Conservation (phyloP, 768 basidiomycete species). For the Leccinum olivaceopallidum region DNA sequence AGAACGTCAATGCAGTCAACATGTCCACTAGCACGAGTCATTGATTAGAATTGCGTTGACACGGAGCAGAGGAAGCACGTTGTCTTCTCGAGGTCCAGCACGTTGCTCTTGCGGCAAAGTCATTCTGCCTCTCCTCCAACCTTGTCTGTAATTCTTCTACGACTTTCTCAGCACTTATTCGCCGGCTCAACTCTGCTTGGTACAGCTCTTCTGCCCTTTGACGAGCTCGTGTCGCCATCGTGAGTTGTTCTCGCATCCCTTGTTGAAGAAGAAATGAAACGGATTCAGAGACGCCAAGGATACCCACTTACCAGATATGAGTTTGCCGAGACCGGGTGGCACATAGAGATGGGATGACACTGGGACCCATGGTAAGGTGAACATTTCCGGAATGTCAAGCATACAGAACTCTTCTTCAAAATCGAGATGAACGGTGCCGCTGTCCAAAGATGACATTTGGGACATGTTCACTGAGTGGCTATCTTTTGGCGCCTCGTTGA, state of each 20-base stretch:
- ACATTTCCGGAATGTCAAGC: constrained; percentile 35
- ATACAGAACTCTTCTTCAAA: constrained; percentile 32
- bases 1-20: not conserved
- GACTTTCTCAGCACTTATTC: constrained; percentile 32
- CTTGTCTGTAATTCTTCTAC: constrained; percentile 18
- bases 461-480: not conserved
- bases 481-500: not conserved
- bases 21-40: not conserved
- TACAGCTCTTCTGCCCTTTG: constrained; percentile 34
- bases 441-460: not conserved
- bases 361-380: constrained; percentile 36
- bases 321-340: constrained; percentile 35
- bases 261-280: constrained; percentile 4
- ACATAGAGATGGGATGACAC: constrained; percentile 32
- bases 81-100: not conserved
- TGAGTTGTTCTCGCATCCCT: constrained; percentile 38
- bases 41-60: not conserved
- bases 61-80: not conserved
- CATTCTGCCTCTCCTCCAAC: constrained; percentile 4
- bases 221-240: constrained; percentile 33
- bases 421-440: constrained; percentile 1
- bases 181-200: constrained; percentile 32
- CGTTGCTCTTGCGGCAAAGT: not conserved
- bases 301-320: constrained; percentile 34
- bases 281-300: not conserved